Evolutionary conservation across 2,329 filamentous ascomycete genomes (phyloP), one percentile per base, ranked within the genome.

Genomic region (Venturia aucupariae): DNA sequence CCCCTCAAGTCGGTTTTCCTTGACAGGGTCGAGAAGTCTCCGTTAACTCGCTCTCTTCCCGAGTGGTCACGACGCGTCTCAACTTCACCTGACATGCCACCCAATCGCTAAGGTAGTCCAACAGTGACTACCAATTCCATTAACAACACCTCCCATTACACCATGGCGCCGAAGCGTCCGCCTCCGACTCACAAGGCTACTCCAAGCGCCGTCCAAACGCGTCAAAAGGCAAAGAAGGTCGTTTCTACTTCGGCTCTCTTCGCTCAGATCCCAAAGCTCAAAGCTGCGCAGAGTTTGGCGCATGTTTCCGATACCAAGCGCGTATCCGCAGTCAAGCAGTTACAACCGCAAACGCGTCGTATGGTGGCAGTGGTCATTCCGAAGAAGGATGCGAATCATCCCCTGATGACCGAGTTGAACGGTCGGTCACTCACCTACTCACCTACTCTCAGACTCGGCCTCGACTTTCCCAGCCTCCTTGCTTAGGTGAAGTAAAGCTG

Each of bases 261-360:
- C 27, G 51, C 51, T n/a, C 51, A 57, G 30, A 35, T 57, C 27
- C 51, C 51, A 17, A 57, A 57, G 30, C 51, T 57, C 27, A 57
- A 35, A 35, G 51, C 51, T 32, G 51, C 22, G 22, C 22, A 27
- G 46, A 11, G 7, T 15, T 51, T 17, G 46, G 27, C 22, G 24
- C 22, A 15, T 22, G 2, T 13, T 13, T 51, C 46, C 46, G 24
- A 8, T 2, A 4, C 13, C 6, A 13, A 24, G 44, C 44, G 44
- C 44, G 44, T 46, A 6, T 22, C n/a, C n/a, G 44, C 11, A 22
- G 4, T 46, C n/a, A 46, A 22, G 44, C 44, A 44, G 19, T n/a
- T n/a, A n/a, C 15, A 46, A 24, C 44, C 46, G 11, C 27, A 35
- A 5, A 19, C 30, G 3, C 51, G 27, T 8, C 5, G 19, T 13